Evolutionary conservation across 441 rosid species (phyloP), one percentile per base, ranked within the genome.

Genomic region (Hura crepitans): DNA sequence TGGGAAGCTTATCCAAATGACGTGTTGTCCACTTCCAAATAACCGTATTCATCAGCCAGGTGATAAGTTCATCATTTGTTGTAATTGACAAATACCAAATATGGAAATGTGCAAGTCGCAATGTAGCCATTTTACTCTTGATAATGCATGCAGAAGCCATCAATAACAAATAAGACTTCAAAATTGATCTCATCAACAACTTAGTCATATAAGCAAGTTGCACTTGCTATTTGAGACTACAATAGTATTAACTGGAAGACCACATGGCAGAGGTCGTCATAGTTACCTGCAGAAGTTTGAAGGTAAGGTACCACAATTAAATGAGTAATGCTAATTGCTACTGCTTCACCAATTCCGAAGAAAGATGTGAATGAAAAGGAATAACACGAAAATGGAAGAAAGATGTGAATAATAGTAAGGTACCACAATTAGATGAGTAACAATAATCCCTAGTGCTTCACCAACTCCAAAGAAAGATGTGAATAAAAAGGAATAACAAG

Each of bases 261-360:
- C 84, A 70, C 50, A 77, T 74, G 74, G 77, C 68, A 77, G 69
- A 70, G 72, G 64, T 72, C 74, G 74, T 78, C 76, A 72, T 62
- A 72, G 76, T 85, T 86, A 88, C 91, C 93, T 88, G 82, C 73
- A 78, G 71, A 53, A 72, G 43, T 18, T 56, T 60, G 68, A 77
- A 27, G 17, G 49, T 62, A 50, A 65, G 61, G 31, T 20, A 58
- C 10, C 5, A 25, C 33, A 17, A 73, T 61, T 45, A 65, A 43
- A 54, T 50, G 58, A 28, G 25, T 8, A 64, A 60, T 45, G n/a
- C 43, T 6, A 18, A 13, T 59, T 18, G 67, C 46, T 43, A 72
- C 25, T 28, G 53, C 59, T 23, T 55, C 31, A 11, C 33, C 59
- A 55, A 4, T 37, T 37, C 8, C 7, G 0, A 10, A 53, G 65